Evolutionary conservation across 805 yeast species (phyloP), one percentile per base, ranked within the genome.

Genomic region (Lipomyces spencermartinsiae): DNA sequence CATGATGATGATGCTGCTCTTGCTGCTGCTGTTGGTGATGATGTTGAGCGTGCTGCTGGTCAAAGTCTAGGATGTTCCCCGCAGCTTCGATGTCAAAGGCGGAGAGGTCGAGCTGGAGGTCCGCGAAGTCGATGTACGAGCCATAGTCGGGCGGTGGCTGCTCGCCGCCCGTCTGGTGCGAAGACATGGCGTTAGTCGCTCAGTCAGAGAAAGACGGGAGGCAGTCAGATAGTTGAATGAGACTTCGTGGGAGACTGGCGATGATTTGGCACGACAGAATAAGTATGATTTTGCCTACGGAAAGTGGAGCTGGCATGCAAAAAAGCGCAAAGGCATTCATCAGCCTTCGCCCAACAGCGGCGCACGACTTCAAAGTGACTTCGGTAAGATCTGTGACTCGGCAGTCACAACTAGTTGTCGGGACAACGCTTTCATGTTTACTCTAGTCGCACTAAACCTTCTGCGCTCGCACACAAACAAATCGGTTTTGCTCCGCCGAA

Each of bases 101-200:
- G 12, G 71, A 67, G 33, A 68, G 60, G 63, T 69, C 71, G 54
- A 69, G 69, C 65, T 66, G 70, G 51, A 69, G 33, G 59, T 68
- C 72, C 8, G 66, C 37, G 61, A 69, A 66, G 65, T 69, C 71
- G 49, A 69, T 58, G 55, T 58, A 69, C 25, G 72, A 55, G 35
- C 66, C 71, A 31, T 61, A 62, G 43, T 69, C 71, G 51, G 58
- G 60, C n/a, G 43, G 33, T 29, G 8, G 39, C 49, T 54, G 51
- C 34, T 53, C 56, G 34, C 56, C 56, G 31, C 56, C 56, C 31
- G 56, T 25, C 34, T 22, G 56, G n/a, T 53, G 56, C 16, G 56
- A 53, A 25, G 56, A 10, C 56, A 53, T 53, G 35, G 22, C 37
- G 16, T n/a, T 43, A 16, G 49, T 43, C 22, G 16, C 49, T 16